phyloP scores from a whole-genome alignment of 441 rosid species.

The Populus hybrid region DNA sequence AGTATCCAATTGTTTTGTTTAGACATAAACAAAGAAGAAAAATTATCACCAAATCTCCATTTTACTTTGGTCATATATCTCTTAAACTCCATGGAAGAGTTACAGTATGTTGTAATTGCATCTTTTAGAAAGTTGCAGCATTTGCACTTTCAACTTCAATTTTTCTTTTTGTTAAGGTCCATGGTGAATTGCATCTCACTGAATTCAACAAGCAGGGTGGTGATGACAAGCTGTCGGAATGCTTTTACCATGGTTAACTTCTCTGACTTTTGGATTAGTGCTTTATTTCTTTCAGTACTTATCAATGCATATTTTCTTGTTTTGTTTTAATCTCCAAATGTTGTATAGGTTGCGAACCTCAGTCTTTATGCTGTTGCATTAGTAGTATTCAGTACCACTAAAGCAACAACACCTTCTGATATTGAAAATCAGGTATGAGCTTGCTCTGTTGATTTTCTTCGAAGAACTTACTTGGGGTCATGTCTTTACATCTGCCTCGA shows the following conservation, averaged over 20 bases:
- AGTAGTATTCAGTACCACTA: constrained; percentile 48
- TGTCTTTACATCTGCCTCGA: constrained; percentile 18
- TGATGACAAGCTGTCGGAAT: constrained; percentile 83
- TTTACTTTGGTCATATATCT: too few relatives aligned
- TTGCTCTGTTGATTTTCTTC: constrained; percentile 4
- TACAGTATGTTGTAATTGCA: background rate
- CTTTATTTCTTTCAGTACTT: constrained; percentile 4
- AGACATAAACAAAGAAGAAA: background rate
- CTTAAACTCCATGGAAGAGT: background rate
- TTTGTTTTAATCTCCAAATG: constrained; percentile 5
- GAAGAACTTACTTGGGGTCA: constrained; percentile 8
- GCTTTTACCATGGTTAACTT: constrained; percentile 89
- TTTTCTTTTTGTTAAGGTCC: constrained; percentile 48
- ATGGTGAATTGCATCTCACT: constrained; percentile 92
- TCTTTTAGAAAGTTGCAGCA: background rate
- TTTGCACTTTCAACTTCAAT: background rate
- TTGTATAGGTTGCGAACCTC: constrained; percentile 80
- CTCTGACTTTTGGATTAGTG: constrained; percentile 16
- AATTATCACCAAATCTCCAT: too few relatives aligned
- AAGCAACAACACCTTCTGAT: constrained; percentile 50
- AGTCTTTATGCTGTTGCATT: constrained; percentile 81
- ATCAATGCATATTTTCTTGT: constrained; percentile 13
- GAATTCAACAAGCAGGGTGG: constrained; percentile 88
- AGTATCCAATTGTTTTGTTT: background rate
- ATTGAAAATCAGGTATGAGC: constrained; percentile 73